phyloP scores from a whole-genome alignment of 192 early-diverging fungal genomes.

The Linnemannia exigua region DNA sequence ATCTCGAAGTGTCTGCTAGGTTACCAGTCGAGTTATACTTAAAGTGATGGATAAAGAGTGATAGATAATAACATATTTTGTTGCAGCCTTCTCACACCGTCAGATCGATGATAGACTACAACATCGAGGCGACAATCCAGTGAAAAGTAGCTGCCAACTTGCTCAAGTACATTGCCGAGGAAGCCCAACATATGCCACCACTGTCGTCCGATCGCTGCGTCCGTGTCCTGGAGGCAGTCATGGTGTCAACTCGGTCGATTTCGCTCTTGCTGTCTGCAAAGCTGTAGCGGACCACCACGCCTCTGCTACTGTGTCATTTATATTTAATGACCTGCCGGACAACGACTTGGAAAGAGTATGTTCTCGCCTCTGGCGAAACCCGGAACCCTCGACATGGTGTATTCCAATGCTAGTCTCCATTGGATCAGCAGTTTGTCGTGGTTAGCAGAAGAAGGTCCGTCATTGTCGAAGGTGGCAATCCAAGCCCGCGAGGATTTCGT shows the following conservation, averaged over 20 bases:
- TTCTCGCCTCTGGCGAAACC: conserved; percentile 12
- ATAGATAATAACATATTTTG: too few relatives aligned
- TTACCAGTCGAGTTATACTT: too few relatives aligned
- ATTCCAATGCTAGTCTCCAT: conserved; percentile 9
- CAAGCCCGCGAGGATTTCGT: not conserved
- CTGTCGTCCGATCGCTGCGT: conserved; percentile 1
- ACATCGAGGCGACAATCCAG: not conserved
- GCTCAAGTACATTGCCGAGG: conserved; percentile 19
- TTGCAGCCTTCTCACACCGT: not conserved
- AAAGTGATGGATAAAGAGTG: too few relatives aligned
- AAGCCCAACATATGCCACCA: not conserved
- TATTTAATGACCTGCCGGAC: conserved; percentile 11
- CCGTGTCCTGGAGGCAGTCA: conserved; percentile 19
- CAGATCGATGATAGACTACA: conserved; percentile 3
- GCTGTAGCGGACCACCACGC: not conserved
- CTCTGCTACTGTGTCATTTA: not conserved
- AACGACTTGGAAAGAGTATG: conserved; percentile 24
- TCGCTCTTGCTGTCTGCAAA: conserved; percentile 14
- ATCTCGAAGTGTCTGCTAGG: too few relatives aligned
- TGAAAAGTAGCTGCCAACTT: conserved; percentile 3
- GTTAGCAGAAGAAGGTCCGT: not conserved
- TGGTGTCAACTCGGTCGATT: conserved; percentile 13
- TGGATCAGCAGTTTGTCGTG: conserved; percentile 7
- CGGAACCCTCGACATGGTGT: conserved; percentile 16
- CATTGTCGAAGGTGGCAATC: not conserved